Base-by-base conservation (phyloP, 257 asterid species). In the Solanum piurae region DNA sequence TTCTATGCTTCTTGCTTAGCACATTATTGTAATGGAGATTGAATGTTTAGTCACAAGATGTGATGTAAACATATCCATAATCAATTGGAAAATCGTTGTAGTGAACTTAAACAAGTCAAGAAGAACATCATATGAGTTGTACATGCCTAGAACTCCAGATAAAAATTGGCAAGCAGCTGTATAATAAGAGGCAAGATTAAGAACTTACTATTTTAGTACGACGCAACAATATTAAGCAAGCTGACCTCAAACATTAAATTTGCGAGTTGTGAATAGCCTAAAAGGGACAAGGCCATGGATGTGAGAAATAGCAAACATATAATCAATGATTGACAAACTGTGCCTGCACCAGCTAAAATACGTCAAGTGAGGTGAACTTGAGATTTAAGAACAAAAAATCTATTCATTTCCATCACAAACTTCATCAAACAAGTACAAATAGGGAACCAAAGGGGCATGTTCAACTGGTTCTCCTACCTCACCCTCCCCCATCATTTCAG, bases 351-450 rank as follows among this genome's bases (percentile, higher is more conserved):
- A 42, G 25, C 85, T 46, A 80, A 44, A 80, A 29, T 44, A n/a
- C 27, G 66, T 29, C 40, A 80, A 46, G 11, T 46, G 85, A 46
- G 11, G 44, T 9, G 2, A 29, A 82, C 69, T 46, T 18, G 18
- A 42, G 36, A 16, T 85, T 66, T 2, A 18, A 64, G 58, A 37
- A 55, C 34, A 66, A n/a, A 23, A 36, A 9, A 16, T 83, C 84
- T 42, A 91, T 46, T 80, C 90, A 85, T 77, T 89, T 72, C 74
- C 87, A 89, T 93, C 94, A 80, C 84, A 88, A 86, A 93, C 94
- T 64, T 90, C 94, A 89, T 93, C 96, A 88, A 95, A 90, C 83
- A 95, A 89, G 90, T 88, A 90, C 92, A 94, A 86, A 88, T 89
- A 89, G 31, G 96, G 94, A 88, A 91, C 91, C 40, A 29, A 82